Conservation (phyloP, 2,329 filamentous ascomycete genomes). For the Hirsutella thompsonii region DNA sequence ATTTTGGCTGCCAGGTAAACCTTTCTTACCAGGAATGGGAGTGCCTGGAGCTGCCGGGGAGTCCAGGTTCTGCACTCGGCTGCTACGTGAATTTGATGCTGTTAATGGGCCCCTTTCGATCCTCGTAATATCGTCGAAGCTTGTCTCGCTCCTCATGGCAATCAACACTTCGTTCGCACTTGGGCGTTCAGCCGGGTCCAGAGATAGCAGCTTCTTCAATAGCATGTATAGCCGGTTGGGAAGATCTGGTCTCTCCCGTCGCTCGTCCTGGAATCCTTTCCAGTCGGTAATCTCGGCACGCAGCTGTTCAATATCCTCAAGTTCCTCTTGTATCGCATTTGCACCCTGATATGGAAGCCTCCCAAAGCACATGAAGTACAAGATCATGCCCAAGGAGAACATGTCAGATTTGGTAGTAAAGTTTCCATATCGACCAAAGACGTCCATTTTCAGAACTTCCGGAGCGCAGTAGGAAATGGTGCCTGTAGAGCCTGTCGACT, state of each 20-base stretch:
- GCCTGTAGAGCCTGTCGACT: constrained; percentile 84
- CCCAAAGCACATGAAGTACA: constrained; percentile 96
- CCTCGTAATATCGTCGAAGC: constrained; percentile 27
- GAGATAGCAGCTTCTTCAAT: constrained; percentile 65
- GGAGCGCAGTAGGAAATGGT: constrained; percentile 97
- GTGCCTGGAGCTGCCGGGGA: constrained; percentile 37
- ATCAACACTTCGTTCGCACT: constrained; percentile 75
- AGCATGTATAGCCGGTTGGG: constrained; percentile 78
- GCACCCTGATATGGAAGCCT: constrained; percentile 74
- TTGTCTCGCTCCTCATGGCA: constrained; percentile 58
- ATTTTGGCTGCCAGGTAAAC: background rate
- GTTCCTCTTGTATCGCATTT: constrained; percentile 77
- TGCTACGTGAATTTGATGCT: constrained; percentile 26
- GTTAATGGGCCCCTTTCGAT: constrained; percentile 20
- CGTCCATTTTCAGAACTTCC: constrained; percentile 66
- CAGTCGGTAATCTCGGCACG: constrained; percentile 77
- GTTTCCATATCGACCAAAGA: constrained; percentile 66
- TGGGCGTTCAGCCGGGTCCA: constrained; percentile 65
- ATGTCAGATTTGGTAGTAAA: constrained; percentile 96
- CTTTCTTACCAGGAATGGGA: constrained; percentile 28
- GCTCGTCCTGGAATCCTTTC: constrained; percentile 74
- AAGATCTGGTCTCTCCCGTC: constrained; percentile 64
- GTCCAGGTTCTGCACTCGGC: constrained; percentile 41
- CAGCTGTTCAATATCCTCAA: constrained; percentile 78
- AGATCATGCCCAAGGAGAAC: constrained; percentile 96